Base-by-base conservation (phyloP, 2,329 filamentous ascomycete genomes). In the Penicillium sp. region DNA sequence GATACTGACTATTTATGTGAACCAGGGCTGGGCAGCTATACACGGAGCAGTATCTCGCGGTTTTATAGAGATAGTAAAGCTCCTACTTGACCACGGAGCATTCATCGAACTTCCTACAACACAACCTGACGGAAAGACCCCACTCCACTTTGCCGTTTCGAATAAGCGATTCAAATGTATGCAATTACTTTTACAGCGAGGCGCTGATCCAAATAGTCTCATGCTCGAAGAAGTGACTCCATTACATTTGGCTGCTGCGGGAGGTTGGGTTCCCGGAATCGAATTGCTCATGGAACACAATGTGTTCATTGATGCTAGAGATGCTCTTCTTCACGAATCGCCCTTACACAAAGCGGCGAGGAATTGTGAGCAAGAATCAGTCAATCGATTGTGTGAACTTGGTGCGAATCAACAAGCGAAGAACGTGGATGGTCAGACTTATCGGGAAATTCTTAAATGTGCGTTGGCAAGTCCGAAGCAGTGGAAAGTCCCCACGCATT, bases 221-320 rank as follows among this genome's bases (percentile, higher is more conserved):
- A 54, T 54, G 47, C 9, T 40, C 7, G 40, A 54, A 27, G 27
- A 46, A 10, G 34, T 43, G 10, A 46, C 42, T 6, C 21, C 34
- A 2, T 36, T 54, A 4, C 46, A 54, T 34, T 17, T 54, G 20
- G 51, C 51, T 29, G 51, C 51, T 23, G 34, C 51, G 3, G 46
- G 20, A 20, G 41, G 47, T 6, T 51, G 41, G 51, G 20, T 46
- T 7, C 24, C 24, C 5, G 51, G 42, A 17, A 36, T 50, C 15
- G 27, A 54, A 3, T 4, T 51, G 5, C 36, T 51, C 1, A 23
- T 43, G n/a, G n/a, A 29, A 15, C 34, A 8, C 3, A 37, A 27
- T n/a, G 44, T 40, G 21, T 46, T 24, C 13, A 29, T 43, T 17
- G 42, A 55, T 43, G 17, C 42, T 3, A 34, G 24, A 12, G 51